phyloP scores from a whole-genome alignment of 768 basidiomycete species.

The Agrocybe chaxingu region DNA sequence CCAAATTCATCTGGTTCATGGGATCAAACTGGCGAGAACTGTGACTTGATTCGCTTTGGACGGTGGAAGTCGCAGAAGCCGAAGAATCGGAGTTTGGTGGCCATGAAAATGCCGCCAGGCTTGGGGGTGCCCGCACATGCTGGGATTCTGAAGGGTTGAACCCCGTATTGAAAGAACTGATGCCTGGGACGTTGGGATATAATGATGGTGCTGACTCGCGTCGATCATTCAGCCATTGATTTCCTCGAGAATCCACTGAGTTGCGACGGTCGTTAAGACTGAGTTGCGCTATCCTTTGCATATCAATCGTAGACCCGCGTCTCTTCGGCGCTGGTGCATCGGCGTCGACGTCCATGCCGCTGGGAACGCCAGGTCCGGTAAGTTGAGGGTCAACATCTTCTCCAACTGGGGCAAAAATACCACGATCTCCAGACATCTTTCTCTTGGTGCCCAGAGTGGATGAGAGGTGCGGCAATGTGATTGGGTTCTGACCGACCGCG shows the following conservation, averaged over 20 bases:
- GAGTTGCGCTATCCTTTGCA: conserved; percentile 70
- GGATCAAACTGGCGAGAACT: conserved; percentile 49
- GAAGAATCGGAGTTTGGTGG: conserved; percentile 41
- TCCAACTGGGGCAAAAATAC: conserved; percentile 43
- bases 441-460: conserved; percentile 63
- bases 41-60: conserved; percentile 44
- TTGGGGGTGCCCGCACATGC: conserved; percentile 59
- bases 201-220: conserved; percentile 73
- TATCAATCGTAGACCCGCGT: conserved; percentile 80
- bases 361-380: conserved; percentile 64
- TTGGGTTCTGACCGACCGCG: conserved; percentile 51
- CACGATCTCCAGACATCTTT: conserved; percentile 76
- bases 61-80: conserved; percentile 33
- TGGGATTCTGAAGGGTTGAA: conserved; percentile 55
- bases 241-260: conserved; percentile 65
- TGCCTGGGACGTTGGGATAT: conserved; percentile 58
- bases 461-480: conserved; percentile 35
- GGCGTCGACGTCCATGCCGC: conserved; percentile 51
- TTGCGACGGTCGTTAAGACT: conserved; percentile 76
- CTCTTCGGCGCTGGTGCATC: conserved; percentile 78
- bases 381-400: conserved; percentile 69
- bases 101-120: conserved; percentile 74
- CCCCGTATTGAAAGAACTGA: conserved; percentile 50
- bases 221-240: conserved; percentile 59
- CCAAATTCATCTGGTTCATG: conserved; percentile 43